Evolutionary conservation across 2,329 filamentous ascomycete genomes (phyloP), one percentile per base, ranked within the genome.

Genomic region (Neonectria magnoliae): DNA sequence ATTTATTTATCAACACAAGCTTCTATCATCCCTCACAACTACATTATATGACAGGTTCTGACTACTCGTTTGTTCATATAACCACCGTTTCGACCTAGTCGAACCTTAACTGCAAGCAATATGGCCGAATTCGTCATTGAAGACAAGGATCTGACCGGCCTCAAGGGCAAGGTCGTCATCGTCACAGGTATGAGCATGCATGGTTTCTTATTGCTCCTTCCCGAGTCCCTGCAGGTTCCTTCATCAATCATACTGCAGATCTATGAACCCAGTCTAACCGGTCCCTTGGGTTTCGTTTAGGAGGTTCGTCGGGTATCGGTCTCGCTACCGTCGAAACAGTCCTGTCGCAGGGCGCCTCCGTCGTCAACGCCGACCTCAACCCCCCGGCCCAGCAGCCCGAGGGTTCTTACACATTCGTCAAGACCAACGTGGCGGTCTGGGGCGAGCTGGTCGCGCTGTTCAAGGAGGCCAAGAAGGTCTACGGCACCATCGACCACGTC

Each of bases 401-500:
- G 14, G 62, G 64, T 5, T 42, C 68, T 3, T 80, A 82, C 60
- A 58, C 70, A 1, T 79, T 83, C 59, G 67, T 83, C 36, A 71
- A 80, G 64, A 81, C 81, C 3, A 79, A 88, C 65, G 84, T 88
- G 2, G 77, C 81, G 1, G 73, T 77, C 16, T 89, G 87, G 87
- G 66, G 75, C 3, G 82, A 84, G 8, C 80, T 88, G 9, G 75
- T 80, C 13, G 75, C 77, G 0, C 78, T 89, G 11, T 90, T 89
- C 78, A 83, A 83, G 59, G 75, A 79, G 59, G 77, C 85, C 2
- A 81, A 82, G 62, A 76, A 81, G 11, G 89, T 92, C 57, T 87
- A 92, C 67, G 92, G 94, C 73, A 91, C 93, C 66, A 87, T 95
- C 65, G 92, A 92, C 47, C 87, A 92, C 75, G 92, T 93, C 7